Percentiles rank a stretch among this genome's conserved stretches.
Conservation (phyloP, 192 early-diverging fungal species). For the Thoreauomyces humboldtii region DNA sequence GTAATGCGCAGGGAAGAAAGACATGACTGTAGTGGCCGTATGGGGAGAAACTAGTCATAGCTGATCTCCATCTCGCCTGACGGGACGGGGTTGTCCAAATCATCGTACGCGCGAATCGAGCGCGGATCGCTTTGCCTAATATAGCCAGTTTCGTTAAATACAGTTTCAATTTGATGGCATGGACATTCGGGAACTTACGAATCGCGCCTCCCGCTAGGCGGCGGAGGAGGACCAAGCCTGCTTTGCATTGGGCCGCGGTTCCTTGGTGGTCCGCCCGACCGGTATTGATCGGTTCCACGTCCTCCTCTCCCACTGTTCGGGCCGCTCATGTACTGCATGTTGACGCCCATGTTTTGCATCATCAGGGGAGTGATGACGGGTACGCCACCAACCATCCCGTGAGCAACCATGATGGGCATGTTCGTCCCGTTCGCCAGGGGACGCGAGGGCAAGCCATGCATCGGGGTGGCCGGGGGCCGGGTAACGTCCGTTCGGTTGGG, state of each 20-base stretch:
- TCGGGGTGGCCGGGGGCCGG: constrained; percentile 15
- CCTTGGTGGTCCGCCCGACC: too few species aligned
- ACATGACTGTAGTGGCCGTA: not conserved
- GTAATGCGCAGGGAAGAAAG: too few species aligned
- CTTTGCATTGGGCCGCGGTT: too few species aligned
- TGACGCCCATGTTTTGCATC: constrained; percentile 15
- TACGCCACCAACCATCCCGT: constrained; percentile 25
- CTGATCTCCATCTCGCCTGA: constrained; percentile 60
- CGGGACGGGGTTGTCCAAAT: constrained; percentile 83
- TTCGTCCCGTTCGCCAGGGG: not conserved
- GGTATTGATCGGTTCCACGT: too few species aligned
- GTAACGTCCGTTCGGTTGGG: constrained; percentile 63
- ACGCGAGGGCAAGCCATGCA: constrained; percentile 3
- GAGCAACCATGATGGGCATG: constrained; percentile 35
- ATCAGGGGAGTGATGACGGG: not conserved
- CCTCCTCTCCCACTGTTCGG: not conserved
- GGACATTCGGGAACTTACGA: constrained; percentile 17
- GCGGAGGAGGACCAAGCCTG: too few species aligned
- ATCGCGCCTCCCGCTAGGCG: constrained; percentile 7
- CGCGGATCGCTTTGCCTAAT: constrained; percentile 52
- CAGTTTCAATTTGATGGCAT: not conserved
- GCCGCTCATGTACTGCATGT: constrained; percentile 12
- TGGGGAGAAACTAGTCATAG: constrained; percentile 34
- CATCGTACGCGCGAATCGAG: constrained; percentile 80
- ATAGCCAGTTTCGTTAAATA: not conserved